phyloP scores from a whole-genome alignment of 2,329 filamentous ascomycete species.

The Fusarium chuoi region DNA sequence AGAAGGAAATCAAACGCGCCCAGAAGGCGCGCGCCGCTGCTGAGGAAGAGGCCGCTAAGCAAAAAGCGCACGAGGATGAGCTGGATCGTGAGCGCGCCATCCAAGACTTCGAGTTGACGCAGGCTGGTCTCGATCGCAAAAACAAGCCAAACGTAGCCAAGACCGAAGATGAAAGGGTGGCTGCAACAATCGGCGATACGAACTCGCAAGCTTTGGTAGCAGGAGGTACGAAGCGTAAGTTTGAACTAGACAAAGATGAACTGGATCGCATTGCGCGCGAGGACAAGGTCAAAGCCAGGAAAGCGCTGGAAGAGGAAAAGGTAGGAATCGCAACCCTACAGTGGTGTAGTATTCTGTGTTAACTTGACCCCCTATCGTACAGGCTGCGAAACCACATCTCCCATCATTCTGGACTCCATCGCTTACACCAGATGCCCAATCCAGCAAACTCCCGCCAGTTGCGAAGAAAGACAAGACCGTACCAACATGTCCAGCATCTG shows the following conservation, averaged over 20 bases:
- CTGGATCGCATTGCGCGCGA: conserved; percentile 74
- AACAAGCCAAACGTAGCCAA: conserved; percentile 54
- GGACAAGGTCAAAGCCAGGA: conserved; percentile 76
- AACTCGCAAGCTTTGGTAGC: conserved; percentile 17
- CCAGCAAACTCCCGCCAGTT: conserved; percentile 62
- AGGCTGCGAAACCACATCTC: conserved; percentile 72
- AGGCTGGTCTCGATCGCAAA: conserved; percentile 70
- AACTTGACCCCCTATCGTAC: conserved; percentile 34
- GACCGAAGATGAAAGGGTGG: conserved; percentile 35
- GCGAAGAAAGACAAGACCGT: conserved; percentile 71
- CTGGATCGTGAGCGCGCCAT: conserved; percentile 78
- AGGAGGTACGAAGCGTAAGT: conserved; percentile 73
- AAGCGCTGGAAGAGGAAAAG: conserved; percentile 78
- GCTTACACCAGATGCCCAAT: conserved; percentile 70
- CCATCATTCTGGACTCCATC: conserved; percentile 95
- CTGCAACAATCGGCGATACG: conserved; percentile 1
- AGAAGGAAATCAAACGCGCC: conserved; percentile 87
- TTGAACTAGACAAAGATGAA: conserved; percentile 78
- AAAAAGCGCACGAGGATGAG: conserved; percentile 69
- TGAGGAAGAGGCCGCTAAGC: conserved; percentile 70
- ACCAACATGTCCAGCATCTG: conserved; percentile 82
- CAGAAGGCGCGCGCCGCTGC: conserved; percentile 73
- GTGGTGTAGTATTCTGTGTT: conserved; percentile 7
- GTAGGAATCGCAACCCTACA: conserved; percentile 49
- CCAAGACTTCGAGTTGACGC: conserved; percentile 84